Percentiles rank a stretch among this genome's conserved stretches.
These are phyloP conservation scores for Aurantiochytrium sp. DNA, from an alignment of 108 stramenopile genomes.

Conservation along the genomic window DNA sequence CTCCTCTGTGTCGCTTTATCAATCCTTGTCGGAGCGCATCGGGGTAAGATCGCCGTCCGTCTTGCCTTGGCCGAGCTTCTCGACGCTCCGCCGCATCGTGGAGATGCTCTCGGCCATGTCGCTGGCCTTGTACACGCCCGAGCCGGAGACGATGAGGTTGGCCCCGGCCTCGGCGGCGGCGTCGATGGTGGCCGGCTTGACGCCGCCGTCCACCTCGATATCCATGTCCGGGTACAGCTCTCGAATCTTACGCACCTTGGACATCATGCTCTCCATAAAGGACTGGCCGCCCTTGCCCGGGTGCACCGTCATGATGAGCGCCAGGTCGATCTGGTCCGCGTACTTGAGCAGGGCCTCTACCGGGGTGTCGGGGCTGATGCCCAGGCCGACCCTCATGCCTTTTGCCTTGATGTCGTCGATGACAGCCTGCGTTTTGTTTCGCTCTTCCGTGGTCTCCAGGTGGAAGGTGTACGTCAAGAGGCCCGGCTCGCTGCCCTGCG, in stretches of 20 bases:
- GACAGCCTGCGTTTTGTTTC: constrained; percentile 56
- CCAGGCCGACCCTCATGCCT: constrained; percentile 77
- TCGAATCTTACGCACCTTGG: constrained; percentile 69
- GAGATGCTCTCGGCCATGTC: constrained; percentile 54
- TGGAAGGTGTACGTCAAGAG: constrained; percentile 73
- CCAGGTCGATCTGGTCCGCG: constrained; percentile 67
- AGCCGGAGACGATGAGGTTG: constrained; percentile 78
- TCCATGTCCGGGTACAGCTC: constrained; percentile 63
- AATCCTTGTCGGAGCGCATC: constrained; percentile 40
- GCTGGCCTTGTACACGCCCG: constrained; percentile 68
- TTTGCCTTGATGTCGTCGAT: constrained; percentile 61
- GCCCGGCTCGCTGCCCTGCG: constrained; percentile 48
- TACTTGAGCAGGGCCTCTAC: constrained; percentile 62
- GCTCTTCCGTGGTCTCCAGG: constrained; percentile 63
- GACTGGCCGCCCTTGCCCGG: constrained; percentile 81
- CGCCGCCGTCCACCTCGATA: constrained; percentile 87
- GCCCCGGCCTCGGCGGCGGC: constrained; percentile 77
- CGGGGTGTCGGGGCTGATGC: constrained; percentile 77
- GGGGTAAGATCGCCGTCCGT: constrained; percentile 47
- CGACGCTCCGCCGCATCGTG: constrained; percentile 54
- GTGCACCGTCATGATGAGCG: constrained; percentile 84
- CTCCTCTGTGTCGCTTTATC: too few relatives aligned
- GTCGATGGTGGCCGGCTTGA: constrained; percentile 72
- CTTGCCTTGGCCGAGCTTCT: constrained; percentile 58
- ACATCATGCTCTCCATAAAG: constrained; percentile 79